Conservation (phyloP, 164 flowering plant genomes). For the Echeveria elegans region DNA sequence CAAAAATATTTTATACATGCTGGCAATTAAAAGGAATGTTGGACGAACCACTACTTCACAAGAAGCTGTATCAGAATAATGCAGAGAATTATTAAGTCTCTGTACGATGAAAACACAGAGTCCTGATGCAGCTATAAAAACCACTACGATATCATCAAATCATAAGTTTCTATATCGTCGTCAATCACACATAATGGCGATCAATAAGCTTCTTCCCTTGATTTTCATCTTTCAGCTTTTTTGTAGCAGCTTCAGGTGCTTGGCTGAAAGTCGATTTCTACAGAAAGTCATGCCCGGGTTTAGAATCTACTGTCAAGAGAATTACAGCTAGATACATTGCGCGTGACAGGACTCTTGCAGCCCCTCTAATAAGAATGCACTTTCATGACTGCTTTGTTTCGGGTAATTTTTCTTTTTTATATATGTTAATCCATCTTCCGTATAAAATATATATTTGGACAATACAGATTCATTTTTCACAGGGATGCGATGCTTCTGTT, state of each 20-base stretch:
- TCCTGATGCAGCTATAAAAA: neutral
- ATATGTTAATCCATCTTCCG: too few species aligned
- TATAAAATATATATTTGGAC: too few species aligned
- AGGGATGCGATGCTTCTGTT: slow-evolving; percentile 7
- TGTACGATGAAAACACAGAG: neutral
- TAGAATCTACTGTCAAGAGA: slow-evolving; percentile 12
- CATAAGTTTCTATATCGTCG: neutral
- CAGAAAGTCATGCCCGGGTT: slow-evolving; percentile 15
- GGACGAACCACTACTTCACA: too few species aligned
- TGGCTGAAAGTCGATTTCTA: slow-evolving; percentile 17
- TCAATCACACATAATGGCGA: neutral
- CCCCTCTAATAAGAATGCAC: slow-evolving; percentile 20
- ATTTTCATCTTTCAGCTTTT: neutral
- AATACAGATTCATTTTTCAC: neutral
- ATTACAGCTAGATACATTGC: slow-evolving; percentile 8
- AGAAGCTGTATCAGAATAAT: neutral
- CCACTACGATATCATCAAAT: neutral
- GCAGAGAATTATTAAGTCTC: neutral
- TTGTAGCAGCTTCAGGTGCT: neutral
- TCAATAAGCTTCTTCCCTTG: neutral
- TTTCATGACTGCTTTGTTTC: slow-evolving; percentile 26
- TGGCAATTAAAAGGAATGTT: too few species aligned
- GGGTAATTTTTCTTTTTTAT: slow-evolving; percentile 16
- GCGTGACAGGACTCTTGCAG: slow-evolving; percentile 20
- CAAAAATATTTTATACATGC: too few species aligned